phyloP scores from a whole-genome alignment of 2,329 filamentous ascomycete species.

The Neofusicoccum sp. region DNA sequence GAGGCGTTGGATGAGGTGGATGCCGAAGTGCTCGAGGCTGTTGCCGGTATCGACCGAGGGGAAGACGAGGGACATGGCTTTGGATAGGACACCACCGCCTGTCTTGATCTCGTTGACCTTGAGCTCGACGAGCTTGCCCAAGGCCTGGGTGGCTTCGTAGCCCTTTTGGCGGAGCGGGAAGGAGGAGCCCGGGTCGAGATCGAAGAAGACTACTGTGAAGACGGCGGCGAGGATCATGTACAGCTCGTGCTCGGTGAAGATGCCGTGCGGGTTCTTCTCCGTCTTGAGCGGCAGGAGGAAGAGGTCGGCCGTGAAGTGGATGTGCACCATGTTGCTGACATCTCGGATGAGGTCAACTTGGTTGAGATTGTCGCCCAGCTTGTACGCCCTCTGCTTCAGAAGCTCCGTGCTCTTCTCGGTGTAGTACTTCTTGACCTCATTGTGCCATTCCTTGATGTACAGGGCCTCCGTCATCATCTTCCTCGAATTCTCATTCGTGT shows the following conservation, averaged over 20 bases:
- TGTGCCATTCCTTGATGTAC: conserved; percentile 60
- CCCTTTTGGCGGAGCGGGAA: conserved; percentile 53
- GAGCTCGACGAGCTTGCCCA: conserved; percentile 50
- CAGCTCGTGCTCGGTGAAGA: conserved; percentile 55
- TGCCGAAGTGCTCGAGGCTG: conserved; percentile 52
- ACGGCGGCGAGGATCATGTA: conserved; percentile 54
- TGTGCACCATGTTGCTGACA: conserved; percentile 54
- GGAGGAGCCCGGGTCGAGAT: conserved; percentile 52
- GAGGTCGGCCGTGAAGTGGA: conserved; percentile 55
- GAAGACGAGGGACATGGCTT: conserved; percentile 42
- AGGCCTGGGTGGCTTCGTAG: conserved; percentile 46
- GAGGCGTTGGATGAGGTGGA: conserved; percentile 56
- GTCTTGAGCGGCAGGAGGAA: conserved; percentile 59
- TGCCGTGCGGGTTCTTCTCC: conserved; percentile 47
- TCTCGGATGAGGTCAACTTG: conserved; percentile 69
- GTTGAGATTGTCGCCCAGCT: conserved; percentile 55
- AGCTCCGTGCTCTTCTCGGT: conserved; percentile 60
- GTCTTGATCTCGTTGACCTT: conserved; percentile 48
- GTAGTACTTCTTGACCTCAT: conserved; percentile 68
- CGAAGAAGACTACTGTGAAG: conserved; percentile 56
- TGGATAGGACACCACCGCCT: conserved; percentile 40
- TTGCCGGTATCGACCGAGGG: conserved; percentile 34
- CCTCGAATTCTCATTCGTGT: conserved; percentile 32
- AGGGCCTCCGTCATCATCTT: conserved; percentile 52
- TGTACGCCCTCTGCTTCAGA: conserved; percentile 63